Percentiles rank a stretch among this genome's conserved stretches.
phyloP scores from a whole-genome alignment of 148 eudicot genomes.

The Nepenthes mirabilis region DNA sequence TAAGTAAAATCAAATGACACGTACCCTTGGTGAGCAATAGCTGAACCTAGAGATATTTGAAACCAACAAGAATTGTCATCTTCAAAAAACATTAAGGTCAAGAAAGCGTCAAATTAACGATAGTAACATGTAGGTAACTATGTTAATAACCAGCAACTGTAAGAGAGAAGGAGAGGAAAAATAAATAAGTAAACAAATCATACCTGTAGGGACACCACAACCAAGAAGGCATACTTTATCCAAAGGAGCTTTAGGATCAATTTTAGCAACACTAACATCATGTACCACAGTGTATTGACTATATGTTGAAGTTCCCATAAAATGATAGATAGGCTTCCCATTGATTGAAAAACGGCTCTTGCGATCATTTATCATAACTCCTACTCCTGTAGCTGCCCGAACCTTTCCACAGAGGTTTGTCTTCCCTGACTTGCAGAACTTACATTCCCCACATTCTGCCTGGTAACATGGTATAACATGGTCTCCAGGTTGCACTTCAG shows the following conservation, averaged over 20 bases:
- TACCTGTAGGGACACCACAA: constrained; percentile 97
- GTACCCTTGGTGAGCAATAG: too few relatives aligned
- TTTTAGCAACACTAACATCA: constrained; percentile 97
- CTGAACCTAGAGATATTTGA: too few relatives aligned
- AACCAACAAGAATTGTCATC: too few relatives aligned
- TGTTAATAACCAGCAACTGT: too few relatives aligned
- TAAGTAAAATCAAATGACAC: too few relatives aligned
- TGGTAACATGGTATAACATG: constrained; percentile 98
- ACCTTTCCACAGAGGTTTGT: constrained; percentile 96
- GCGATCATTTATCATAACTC: constrained; percentile 94
- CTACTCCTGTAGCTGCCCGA: constrained; percentile 84
- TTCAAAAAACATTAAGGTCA: too few relatives aligned
- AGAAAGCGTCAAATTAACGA: too few relatives aligned
- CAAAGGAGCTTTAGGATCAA: constrained; percentile 82
- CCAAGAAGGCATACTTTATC: constrained; percentile 99
- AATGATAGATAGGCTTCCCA: constrained; percentile 88
- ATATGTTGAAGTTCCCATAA: constrained; percentile 99
- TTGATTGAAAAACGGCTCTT: constrained; percentile 85
- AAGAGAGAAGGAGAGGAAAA: too few relatives aligned
- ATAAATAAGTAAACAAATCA: too few relatives aligned
- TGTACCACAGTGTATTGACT: constrained; percentile 98
- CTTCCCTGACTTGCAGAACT: constrained; percentile 96
- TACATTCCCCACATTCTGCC: constrained; percentile 94
- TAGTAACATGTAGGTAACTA: too few relatives aligned
- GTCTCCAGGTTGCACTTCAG: constrained; percentile 89